Base-by-base conservation (phyloP, 352 stramenopile genomes). In the Pythium folliculosum region DNA sequence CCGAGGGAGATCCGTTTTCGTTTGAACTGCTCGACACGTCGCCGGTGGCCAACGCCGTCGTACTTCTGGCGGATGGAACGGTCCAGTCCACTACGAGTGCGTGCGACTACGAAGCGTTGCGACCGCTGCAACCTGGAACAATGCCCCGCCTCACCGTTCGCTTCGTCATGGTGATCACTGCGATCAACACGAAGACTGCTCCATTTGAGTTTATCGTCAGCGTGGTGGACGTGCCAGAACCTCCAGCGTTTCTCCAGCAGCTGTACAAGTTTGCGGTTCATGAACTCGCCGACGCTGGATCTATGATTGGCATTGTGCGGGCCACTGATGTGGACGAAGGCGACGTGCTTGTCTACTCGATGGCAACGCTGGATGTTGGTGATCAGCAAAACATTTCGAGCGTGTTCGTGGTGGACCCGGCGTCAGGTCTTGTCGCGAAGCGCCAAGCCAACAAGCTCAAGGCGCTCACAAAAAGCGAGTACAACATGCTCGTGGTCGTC, bases 1-100 rank as follows among this genome's bases (percentile, higher is more conserved):
- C 78, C 16, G 81, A 90, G 57, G 73, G 66, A 10, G 78, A 90
- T 61, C 12, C 27, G 0, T 85, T 88, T 43, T 53, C 40, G 1
- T 88, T 88, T 49, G 63, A 49, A 19, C 44, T 86, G 0, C 65
- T 67, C 25, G 63, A 76, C 10, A 70, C 64, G 1, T 60, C 52
- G 2, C 78, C 77, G 17, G 62, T 86, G 5, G 0, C 57, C 23
- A 69, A 66, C 60, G 63, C 64, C 0, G 38, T 80, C 5, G 37
- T 8, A 2, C 67, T 76, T 14, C 16, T 50, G 0, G 2, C 23
- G 1, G 47, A 69, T 25, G 72, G 67, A 22, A 40, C 58, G 0
- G 17, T 78, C 19, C 5, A 65, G 7, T 66, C 68, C 0, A 64
- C 55, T 0, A 27, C 22, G 2, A 53, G 8, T 8, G 16, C 48